Evolutionary conservation across 2,329 filamentous ascomycete species (phyloP).

Genomic region (Ilyonectria mors-panacis): DNA sequence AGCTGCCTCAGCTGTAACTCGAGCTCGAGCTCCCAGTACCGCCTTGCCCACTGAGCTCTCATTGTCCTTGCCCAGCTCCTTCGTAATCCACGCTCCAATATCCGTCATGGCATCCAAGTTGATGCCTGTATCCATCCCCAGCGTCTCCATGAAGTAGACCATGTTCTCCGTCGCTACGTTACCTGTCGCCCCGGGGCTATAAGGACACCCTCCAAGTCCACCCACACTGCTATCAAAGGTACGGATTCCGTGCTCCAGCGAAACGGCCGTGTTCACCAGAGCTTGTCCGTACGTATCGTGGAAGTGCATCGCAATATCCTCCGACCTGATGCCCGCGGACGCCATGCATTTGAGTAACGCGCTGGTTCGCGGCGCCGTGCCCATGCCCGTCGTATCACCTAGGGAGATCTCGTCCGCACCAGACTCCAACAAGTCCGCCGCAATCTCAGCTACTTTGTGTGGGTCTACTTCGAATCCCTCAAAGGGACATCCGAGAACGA

Average conservation of each 20-base stretch:
- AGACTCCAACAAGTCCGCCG: constrained; percentile 81
- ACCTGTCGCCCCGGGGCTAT: constrained; percentile 86
- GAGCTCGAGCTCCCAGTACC: constrained; percentile 65
- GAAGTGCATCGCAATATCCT: constrained; percentile 86
- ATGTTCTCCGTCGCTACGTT: constrained; percentile 90
- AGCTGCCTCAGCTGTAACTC: constrained; percentile 45
- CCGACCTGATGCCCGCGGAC: constrained; percentile 76
- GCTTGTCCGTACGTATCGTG: constrained; percentile 92
- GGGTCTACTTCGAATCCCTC: constrained; percentile 76
- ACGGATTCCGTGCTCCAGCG: constrained; percentile 82
- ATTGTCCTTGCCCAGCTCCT: constrained; percentile 73
- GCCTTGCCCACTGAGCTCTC: constrained; percentile 79
- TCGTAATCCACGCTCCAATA: constrained; percentile 81
- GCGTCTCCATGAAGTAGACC: constrained; percentile 81
- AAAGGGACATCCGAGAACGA: constrained; percentile 86
- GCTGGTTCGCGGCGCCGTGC: constrained; percentile 80
- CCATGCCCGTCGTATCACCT: constrained; percentile 93
- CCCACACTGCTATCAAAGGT: constrained; percentile 86
- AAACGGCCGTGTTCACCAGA: constrained; percentile 84
- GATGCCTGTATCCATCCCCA: constrained; percentile 83
- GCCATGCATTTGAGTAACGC: constrained; percentile 75
- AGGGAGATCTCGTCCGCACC: constrained; percentile 93
- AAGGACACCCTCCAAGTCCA: constrained; percentile 88
- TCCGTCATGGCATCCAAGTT: constrained; percentile 76
- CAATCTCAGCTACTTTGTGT: constrained; percentile 75